Evolutionary conservation across 2,329 filamentous ascomycete genomes (phyloP), one percentile per base, ranked within the genome.

Genomic region (Aspergillus sp.): DNA sequence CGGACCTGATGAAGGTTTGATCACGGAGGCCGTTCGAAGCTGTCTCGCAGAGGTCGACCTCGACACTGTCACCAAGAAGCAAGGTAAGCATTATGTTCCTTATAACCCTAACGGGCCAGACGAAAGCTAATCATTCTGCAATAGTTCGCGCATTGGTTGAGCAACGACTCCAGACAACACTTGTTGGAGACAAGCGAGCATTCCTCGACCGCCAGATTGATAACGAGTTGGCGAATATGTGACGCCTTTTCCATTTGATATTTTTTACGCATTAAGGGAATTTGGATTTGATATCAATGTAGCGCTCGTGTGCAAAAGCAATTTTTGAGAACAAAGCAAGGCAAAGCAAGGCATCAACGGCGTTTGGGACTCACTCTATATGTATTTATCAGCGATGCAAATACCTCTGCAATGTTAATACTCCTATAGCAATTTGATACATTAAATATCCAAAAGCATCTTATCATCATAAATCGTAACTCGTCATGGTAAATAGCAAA

Each of bases 21-120:
- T 99, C 63, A 83, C 91, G 17, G 90, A 96, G 60, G 89, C 90
- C 1, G 93, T 98, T 61, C 89, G 91, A 68, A 80, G 83, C 50
- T 95, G 95, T 66, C 80, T 99, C 61, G 78, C 82, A 15, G 93
- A 97, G 68, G 92, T 97, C 0, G 93, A 99, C 74, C 81, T 99
- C 42, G 95, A 99, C 73, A 93, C 85, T n/a, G 91, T 98, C 48
- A 99, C 95, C 6, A 99, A 98, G 86, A 99, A 99, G 80, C 93
- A 98, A 78, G 78, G 86, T 72, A 79, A 79, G 74, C 71, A 39
- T 8, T 17, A 1, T n/a, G 39, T 32, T 12, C 34, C 15, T 20
- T 11, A 17, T 22, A 17, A 12, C 20, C 15, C 7, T 17, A 43
- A 30, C 13, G n/a, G 17, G n/a, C 5, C 15, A 18, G 5, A 32